Base-by-base conservation (phyloP, 2,329 filamentous ascomycete genomes). In the Fusarium sp. region DNA sequence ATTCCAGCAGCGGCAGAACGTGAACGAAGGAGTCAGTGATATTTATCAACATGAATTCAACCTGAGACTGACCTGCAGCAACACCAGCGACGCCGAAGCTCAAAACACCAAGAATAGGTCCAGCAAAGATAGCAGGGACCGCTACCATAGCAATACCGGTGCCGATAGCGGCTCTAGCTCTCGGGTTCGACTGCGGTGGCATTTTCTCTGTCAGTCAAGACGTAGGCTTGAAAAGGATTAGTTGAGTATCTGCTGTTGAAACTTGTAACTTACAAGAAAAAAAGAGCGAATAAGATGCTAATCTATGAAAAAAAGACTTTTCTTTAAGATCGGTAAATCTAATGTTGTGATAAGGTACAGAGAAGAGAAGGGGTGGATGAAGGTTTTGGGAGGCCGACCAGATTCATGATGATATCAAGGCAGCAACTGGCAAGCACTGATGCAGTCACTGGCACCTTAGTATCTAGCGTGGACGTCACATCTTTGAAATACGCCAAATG, bases 1-100 rank as follows among this genome's bases (percentile, higher is more conserved):
- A 69, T 40, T 1, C 42, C 58, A 2, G 76, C 67, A 1, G 77
- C 77, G 12, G 62, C 1, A 4, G 76, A 73, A 2, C 70, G 76
- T 77, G 28, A 7, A 11, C 5, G 28, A 6, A 37, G 12, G 23
- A 33, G 28, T 59, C 18, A 50, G 53, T 8, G 13, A 34, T n/a
- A 4, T 4, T 20, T 4, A 23, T 16, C 8, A 7, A 57, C 7
- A 23, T 16, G 12, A 7, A 9, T 11, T 18, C 9, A 20, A 7
- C 6, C 9, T n/a, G 12, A 20, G 11, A 28, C 51, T 46, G 4
- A 59, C 56, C 56, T 33, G 51, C 56, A 6, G 33, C 28, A 5
- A 59, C 26, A 2, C 57, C 57, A 16, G 40, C 41, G 1, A 12
- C 50, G 3, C 56, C 33, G 31, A 58, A 33, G 6, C 56, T 38